Base-by-base conservation (phyloP, 2,329 filamentous ascomycete species). In the Aureobasidium sp. region DNA sequence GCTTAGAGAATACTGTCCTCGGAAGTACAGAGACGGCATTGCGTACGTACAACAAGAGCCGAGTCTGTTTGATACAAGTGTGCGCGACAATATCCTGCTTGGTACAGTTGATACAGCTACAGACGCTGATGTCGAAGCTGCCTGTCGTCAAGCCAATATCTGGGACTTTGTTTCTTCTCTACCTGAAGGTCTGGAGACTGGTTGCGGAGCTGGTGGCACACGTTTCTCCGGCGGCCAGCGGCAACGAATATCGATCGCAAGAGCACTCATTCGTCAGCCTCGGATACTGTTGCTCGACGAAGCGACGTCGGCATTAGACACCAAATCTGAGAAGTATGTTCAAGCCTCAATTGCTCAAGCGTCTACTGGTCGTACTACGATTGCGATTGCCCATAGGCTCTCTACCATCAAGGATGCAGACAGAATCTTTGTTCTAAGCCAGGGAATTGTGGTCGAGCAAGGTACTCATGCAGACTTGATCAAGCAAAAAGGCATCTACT, bases 181-280 rank as follows among this genome's bases (percentile, higher is more conserved):
- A 7, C 77, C 78, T 0, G 75, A 87, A 17, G 85, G 86, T 0
- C 90, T 89, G 68, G 75, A 87, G 12, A 89, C 87, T 0, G 70
- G 70, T 25, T 74, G 71, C 62, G 76, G 76, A 14, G 68, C 71
- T 8, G 74, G 72, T 37, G 76, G 75, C 5, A 74, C 71, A 34
- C 71, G 74, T 47, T 66, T 78, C 7, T 77, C 75, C n/a, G 76
- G 76, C 37, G 76, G 76, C 8, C 76, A 78, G 52, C 70, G 73
- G 27, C 76, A 78, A 62, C 69, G 76, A 5, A 65, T 78, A 0
- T 74, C 76, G 1, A 77, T 78, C 49, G 76, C 76, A 5, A 70
- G 76, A 31, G 76, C 76, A 3, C 70, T 78, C 31, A 67, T 78
- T n/a, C 70, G 76, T 0, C 74, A 77, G 56, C 76, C 76, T 0